phyloP scores from a whole-genome alignment of 129 eudicot species.

The Silybum marianum region DNA sequence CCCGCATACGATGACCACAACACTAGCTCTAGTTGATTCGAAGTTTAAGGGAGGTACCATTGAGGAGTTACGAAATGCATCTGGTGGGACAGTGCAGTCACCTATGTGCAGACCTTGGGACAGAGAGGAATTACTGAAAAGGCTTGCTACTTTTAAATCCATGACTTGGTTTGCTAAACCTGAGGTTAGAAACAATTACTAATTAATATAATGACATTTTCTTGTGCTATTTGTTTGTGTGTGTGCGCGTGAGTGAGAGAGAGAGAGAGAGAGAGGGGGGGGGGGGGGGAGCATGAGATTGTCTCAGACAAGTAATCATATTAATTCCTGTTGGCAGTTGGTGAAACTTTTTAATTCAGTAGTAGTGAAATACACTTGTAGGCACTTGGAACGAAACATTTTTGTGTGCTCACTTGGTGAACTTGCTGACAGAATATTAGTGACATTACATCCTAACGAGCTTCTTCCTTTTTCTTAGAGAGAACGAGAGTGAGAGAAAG shows the following conservation, averaged over 20 bases:
- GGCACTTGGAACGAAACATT: too few species aligned
- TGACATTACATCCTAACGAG: not conserved
- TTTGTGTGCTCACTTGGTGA: not conserved
- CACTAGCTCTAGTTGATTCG: slow-evolving; percentile 29
- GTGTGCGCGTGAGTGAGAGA: not conserved
- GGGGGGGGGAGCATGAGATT: slow-evolving; percentile 9
- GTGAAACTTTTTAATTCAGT: too few species aligned
- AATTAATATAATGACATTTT: not conserved
- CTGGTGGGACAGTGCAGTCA: slow-evolving; percentile 35
- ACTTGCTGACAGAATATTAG: not conserved
- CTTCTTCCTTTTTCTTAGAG: not conserved
- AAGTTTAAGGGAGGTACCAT: slow-evolving; percentile 39
- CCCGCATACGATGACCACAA: slow-evolving; percentile 24
- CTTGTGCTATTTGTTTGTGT: not conserved
- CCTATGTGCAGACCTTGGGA: slow-evolving; percentile 91
- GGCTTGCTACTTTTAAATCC: slow-evolving; percentile 92
- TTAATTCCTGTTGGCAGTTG: slow-evolving; percentile 5
- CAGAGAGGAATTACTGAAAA: slow-evolving; percentile 67
- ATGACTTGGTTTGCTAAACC: slow-evolving; percentile 99
- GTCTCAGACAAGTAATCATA: not conserved
- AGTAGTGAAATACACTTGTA: too few species aligned
- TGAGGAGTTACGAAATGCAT: slow-evolving; percentile 28
- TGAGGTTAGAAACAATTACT: slow-evolving; percentile 49
- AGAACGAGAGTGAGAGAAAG: not conserved
- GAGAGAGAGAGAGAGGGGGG: slow-evolving; percentile 8